Base-by-base conservation (phyloP, 2,329 filamentous ascomycete genomes). In the Clonostachys chloroleuca region DNA sequence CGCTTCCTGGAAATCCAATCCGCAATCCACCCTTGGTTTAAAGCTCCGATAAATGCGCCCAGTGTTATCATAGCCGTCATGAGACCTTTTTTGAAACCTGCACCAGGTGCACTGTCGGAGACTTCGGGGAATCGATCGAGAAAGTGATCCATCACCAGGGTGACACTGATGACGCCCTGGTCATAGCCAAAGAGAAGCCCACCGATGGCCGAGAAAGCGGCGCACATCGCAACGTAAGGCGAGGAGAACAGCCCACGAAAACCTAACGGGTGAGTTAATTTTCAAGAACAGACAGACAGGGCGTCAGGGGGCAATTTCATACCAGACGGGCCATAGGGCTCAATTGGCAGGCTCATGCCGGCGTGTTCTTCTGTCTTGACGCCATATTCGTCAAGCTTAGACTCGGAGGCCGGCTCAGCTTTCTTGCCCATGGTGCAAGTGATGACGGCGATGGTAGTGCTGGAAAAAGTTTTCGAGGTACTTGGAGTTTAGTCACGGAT, bases 41-140 rank as follows among this genome's bases (percentile, higher is more conserved):
- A 59, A 2, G 74, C 75, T 3, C 75, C 75, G 43, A 74, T 56
- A 67, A 69, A 74, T 12, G 71, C 72, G 45, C 69, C 61, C 2
- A 77, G 59, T 12, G 71, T 54, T 4, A 76, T 56, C 8, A 68
- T 71, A 14, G 72, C 73, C 4, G 74, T 70, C 49, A 75, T 73
- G 65, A 72, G 73, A 33, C 72, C 52, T 40, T 55, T 56, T 39
- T 49, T 44, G 47, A 56, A 56, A 9, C 68, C 67, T 1, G 65
- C 62, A 4, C 69, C 69, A 6, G 65, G 56, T n/a, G 55, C 59
- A 12, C 51, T 46, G 5, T 59, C 52, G 1, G 59, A 54, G 7
- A 62, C 59, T n/a, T 62, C 54, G 12, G 56, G 56, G 49, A 65
- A 66, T 2, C 53, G 48, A 18, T 58, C 49, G 30, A 53, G 51